Conservation (phyloP, 2,329 filamentous ascomycete genomes). For the Alternaria dauci region DNA sequence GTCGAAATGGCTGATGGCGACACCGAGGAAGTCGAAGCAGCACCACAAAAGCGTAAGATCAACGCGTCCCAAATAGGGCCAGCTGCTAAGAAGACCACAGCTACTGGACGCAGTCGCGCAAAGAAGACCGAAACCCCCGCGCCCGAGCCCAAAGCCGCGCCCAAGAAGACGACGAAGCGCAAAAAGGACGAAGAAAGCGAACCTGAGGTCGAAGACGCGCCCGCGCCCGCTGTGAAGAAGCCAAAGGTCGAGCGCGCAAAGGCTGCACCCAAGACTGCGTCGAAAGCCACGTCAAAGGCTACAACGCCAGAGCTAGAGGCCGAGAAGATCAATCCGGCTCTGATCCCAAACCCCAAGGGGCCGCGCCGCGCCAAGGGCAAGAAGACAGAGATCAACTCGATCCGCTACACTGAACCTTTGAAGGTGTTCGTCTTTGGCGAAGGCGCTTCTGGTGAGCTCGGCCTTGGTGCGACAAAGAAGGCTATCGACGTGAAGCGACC, state of each 20-base stretch:
- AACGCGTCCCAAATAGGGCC: conserved; percentile 17
- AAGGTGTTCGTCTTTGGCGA: conserved; percentile 84
- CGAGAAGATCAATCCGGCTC: conserved; percentile 22
- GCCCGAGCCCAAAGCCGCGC: conserved; percentile 22
- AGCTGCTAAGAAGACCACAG: conserved; percentile 24
- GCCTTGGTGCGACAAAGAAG: conserved; percentile 73
- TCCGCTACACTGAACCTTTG: conserved; percentile 67
- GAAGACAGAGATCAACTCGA: conserved; percentile 66
- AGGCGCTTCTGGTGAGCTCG: conserved; percentile 81
- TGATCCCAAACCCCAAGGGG: conserved; percentile 39
- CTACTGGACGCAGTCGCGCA: conserved; percentile 34
- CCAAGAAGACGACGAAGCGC: conserved; percentile 37
- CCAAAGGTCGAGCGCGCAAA: conserved; percentile 30
- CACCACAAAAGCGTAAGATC: conserved; percentile 24
- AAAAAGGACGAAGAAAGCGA: conserved; percentile 43
- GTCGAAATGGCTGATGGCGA: conserved; percentile 11
- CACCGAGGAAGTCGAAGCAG: conserved; percentile 11
- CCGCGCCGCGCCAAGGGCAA: conserved; percentile 42
- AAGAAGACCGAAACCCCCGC: conserved; percentile 39
- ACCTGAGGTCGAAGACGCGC: conserved; percentile 26
- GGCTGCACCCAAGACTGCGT: conserved; percentile 22
- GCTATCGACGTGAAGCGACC: conserved; percentile 78
- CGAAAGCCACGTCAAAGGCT: conserved; percentile 22
- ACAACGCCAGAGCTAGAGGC: conserved; percentile 16
- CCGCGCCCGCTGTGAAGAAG: conserved; percentile 37